Evolutionary conservation across 106 monocot genomes (phyloP).

Genomic region (Apostasia ramifera): DNA sequence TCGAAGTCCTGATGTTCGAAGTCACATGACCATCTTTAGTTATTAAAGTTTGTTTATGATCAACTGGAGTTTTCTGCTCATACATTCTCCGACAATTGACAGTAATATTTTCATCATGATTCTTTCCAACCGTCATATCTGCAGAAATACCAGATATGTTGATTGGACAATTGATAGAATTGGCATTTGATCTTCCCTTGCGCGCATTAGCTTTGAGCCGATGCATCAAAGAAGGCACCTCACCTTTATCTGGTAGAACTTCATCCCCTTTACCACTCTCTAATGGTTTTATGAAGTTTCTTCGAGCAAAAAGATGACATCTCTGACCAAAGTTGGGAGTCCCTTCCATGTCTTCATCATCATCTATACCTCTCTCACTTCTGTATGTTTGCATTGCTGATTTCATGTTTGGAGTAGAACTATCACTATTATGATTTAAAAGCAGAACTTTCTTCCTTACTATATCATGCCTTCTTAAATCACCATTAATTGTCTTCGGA

Average conservation of each 20-base stretch:
- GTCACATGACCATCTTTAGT: not conserved
- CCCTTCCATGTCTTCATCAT: not conserved
- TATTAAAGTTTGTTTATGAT: not conserved
- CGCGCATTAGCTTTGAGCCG: constrained; percentile 20
- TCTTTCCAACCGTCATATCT: not conserved
- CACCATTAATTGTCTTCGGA: not conserved
- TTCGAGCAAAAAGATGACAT: not conserved
- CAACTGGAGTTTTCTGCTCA: not conserved
- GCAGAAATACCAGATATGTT: constrained; percentile 4
- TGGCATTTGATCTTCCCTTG: constrained; percentile 10
- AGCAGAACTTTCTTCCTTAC: constrained; percentile 4
- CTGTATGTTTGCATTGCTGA: not conserved
- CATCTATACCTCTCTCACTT: not conserved
- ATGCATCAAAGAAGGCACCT: constrained; percentile 32
- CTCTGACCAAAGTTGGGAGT: not conserved
- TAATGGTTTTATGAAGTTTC: not conserved
- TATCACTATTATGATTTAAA: not conserved
- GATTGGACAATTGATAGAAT: not conserved
- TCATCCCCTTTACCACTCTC: constrained; percentile 8
- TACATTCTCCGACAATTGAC: not conserved
- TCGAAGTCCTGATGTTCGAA: too few species aligned
- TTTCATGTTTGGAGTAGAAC: not conserved
- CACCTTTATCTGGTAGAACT: constrained; percentile 16
- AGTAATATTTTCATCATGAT: not conserved
- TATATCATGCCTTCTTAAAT: not conserved